phyloP scores from a whole-genome alignment of 257 asterid species.

The Verbascum thapsus region DNA sequence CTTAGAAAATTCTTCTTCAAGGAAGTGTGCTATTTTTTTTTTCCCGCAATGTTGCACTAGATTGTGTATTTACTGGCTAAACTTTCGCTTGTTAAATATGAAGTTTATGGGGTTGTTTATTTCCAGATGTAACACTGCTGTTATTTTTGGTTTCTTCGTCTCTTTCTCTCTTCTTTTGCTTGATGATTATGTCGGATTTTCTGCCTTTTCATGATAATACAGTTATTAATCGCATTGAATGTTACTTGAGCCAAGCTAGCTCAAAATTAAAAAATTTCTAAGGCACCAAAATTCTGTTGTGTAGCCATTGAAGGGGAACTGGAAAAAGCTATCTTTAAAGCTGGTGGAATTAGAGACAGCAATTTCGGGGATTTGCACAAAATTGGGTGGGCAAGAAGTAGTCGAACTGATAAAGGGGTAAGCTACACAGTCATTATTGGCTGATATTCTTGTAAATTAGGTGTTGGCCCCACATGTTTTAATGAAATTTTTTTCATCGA shows the following conservation, averaged over 20 bases:
- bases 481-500: constrained; percentile 25
- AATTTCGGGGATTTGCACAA: constrained; percentile 84
- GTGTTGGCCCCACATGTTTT: constrained; percentile 5
- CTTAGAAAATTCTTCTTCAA: constrained; percentile 2
- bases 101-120: background rate
- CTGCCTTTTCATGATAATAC: constrained; percentile 9
- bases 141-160: no score
- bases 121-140: background rate
- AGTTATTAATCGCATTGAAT: background rate
- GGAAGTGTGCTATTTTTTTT: background rate
- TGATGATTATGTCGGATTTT: background rate
- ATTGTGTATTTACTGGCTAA: background rate
- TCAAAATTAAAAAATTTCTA: constrained; percentile 29
- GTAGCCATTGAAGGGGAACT: constrained; percentile 92
- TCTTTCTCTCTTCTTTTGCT: constrained; percentile 20
- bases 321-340: constrained; percentile 79
- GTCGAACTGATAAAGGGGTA: constrained; percentile 98
- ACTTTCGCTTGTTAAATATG: constrained; percentile 7
- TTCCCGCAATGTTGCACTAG: background rate
- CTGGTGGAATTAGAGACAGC: constrained; percentile 92
- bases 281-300: constrained; percentile 37
- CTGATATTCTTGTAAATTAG: constrained; percentile 17
- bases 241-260: constrained; percentile 26
- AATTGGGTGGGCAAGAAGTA: constrained; percentile 95
- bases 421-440: constrained; percentile 26